phyloP scores from a whole-genome alignment of 2,329 filamentous ascomycete genomes.

The Lecanoromycetidae sp. region DNA sequence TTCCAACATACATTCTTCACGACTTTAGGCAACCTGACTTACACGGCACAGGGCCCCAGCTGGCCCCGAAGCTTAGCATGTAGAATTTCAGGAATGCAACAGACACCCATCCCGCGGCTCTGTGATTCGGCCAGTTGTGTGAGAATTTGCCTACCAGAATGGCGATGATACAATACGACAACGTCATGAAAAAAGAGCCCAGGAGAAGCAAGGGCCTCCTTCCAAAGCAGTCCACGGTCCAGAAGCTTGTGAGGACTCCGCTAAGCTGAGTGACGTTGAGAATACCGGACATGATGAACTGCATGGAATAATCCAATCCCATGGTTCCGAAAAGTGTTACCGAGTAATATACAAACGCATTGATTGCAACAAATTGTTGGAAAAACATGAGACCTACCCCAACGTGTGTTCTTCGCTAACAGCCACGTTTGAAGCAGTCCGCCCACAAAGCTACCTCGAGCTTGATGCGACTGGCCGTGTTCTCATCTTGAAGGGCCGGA shows the following conservation, averaged over 20 bases:
- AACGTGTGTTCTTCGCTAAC: slow-evolving; percentile 40
- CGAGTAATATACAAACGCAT: slow-evolving; percentile 44
- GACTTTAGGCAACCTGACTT: slow-evolving; percentile 14
- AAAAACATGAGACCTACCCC: slow-evolving; percentile 44
- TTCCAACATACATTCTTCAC: not conserved
- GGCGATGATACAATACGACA: slow-evolving; percentile 41
- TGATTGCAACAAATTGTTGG: slow-evolving; percentile 38
- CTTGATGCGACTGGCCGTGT: slow-evolving; percentile 28
- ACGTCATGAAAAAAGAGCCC: slow-evolving; percentile 35
- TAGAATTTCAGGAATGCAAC: slow-evolving; percentile 50
- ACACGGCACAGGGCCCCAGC: slow-evolving; percentile 36
- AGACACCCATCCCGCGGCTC: slow-evolving; percentile 38
- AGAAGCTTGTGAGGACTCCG: slow-evolving; percentile 36
- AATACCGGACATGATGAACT: slow-evolving; percentile 42
- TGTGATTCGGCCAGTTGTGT: slow-evolving; percentile 39
- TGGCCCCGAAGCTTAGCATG: slow-evolving; percentile 49
- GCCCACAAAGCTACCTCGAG: slow-evolving; percentile 39
- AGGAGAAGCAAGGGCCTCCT: slow-evolving; percentile 35
- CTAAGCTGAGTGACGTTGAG: slow-evolving; percentile 40
- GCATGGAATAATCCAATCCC: slow-evolving; percentile 34
- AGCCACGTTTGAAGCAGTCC: slow-evolving; percentile 40
- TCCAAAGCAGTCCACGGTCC: slow-evolving; percentile 38
- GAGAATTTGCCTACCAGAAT: slow-evolving; percentile 43
- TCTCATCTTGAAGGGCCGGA: slow-evolving; percentile 27
- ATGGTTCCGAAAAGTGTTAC: slow-evolving; percentile 46